These are phyloP conservation scores for Oryza coarctata DNA, from an alignment of 176 grass and related monocot species.

Conservation along the genomic window DNA sequence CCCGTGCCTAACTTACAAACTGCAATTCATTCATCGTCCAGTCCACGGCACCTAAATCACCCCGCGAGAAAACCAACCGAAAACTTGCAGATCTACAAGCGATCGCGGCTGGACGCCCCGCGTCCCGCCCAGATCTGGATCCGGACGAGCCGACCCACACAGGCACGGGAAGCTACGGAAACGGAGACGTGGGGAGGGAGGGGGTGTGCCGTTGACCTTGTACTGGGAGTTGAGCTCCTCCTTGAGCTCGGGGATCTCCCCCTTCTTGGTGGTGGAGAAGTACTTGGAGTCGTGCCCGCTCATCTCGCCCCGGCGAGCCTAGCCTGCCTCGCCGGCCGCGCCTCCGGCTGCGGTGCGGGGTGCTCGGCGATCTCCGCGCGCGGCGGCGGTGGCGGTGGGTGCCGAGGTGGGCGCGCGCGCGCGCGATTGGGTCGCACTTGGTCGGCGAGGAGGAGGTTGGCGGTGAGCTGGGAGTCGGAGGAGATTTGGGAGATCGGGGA, in stretches of 20 bases:
- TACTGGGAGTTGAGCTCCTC: constrained; percentile 99
- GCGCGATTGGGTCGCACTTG: neutral
- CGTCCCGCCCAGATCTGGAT: constrained; percentile 49
- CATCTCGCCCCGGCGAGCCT: constrained; percentile 56
- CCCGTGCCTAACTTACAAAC: constrained; percentile 4
- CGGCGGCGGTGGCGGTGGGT: constrained; percentile 24
- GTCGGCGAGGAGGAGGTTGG: neutral
- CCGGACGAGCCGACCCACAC: neutral
- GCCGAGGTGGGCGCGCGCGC: neutral
- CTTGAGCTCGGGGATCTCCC: constrained; percentile 99
- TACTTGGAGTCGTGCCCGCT: constrained; percentile 99
- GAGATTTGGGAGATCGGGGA: constrained; percentile 29
- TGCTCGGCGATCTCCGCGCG: constrained; percentile 31
- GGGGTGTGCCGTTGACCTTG: constrained; percentile 49
- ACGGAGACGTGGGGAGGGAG: neutral
- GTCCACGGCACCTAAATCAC: constrained; percentile 7
- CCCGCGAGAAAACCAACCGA: neutral
- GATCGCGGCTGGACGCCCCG: neutral
- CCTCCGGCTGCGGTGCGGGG: constrained; percentile 12
- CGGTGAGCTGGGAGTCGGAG: neutral
- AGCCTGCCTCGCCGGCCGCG: constrained; percentile 13
- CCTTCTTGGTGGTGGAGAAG: constrained; percentile 99
- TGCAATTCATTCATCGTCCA: neutral
- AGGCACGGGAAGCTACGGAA: neutral
- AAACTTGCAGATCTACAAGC: constrained; percentile 46